Evolutionary conservation across 257 asterid species (phyloP).

Genomic region (Jasminum sambac): DNA sequence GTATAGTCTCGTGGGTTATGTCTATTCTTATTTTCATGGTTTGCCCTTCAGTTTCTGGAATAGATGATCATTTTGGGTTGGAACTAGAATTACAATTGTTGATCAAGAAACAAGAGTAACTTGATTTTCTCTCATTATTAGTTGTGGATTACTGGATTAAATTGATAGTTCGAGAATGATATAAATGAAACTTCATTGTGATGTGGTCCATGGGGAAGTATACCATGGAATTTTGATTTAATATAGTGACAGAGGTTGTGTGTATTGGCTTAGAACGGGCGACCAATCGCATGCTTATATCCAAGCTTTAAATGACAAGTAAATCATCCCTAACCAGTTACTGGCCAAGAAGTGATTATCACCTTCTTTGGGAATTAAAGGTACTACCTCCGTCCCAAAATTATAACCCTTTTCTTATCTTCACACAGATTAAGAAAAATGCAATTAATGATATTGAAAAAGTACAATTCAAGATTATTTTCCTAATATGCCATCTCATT

Average conservation of each 20-base stretch:
- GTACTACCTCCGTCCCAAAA: no score
- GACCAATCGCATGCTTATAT: not conserved
- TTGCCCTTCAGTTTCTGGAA: not conserved
- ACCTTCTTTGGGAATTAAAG: not conserved
- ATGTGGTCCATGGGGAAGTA: not conserved
- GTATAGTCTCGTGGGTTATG: not conserved
- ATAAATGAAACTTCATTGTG: not conserved
- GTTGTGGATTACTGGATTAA: no score
- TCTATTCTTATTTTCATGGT: not conserved
- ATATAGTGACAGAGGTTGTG: not conserved
- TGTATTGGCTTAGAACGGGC: not conserved
- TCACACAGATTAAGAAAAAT: no score
- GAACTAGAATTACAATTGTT: not conserved
- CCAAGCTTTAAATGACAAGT: not conserved
- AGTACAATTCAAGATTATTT: no score
- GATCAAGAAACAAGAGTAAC: not conserved
- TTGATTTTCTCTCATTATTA: not conserved
- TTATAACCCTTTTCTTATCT: no score
- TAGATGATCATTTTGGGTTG: not conserved
- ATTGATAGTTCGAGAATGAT: not conserved
- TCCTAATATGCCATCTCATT: no score
- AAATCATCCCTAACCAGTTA: not conserved
- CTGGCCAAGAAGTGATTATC: not conserved
- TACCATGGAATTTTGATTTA: not conserved
- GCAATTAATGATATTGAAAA: no score